A percentile compares a stretch with the other conserved stretches of the same genome.
Evolutionary conservation across 345 rosid genomes (phyloP).

Genomic region (Kernera saxatilis): DNA sequence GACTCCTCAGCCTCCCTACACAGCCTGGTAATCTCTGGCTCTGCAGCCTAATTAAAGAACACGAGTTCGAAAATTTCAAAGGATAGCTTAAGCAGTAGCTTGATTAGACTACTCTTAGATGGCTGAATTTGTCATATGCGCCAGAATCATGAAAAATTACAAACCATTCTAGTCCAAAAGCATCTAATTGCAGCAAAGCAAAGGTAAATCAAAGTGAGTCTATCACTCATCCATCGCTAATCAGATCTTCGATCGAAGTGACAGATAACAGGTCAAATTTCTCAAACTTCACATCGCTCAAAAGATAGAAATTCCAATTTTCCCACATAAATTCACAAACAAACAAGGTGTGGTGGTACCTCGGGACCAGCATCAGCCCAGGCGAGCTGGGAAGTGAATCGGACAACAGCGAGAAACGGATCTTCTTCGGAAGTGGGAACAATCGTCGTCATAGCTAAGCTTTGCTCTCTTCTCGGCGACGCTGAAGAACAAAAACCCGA

Average conservation of each 20-base stretch:
- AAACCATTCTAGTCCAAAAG: neutral
- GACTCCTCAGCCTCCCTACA: conserved; percentile 77
- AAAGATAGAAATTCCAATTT: neutral
- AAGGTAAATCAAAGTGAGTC: neutral
- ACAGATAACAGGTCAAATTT: neutral
- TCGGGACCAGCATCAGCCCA: conserved; percentile 99
- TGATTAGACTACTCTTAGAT: neutral
- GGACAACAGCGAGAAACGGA: conserved; percentile 83
- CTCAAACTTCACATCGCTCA: neutral
- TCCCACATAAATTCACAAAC: neutral
- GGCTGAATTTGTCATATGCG: neutral
- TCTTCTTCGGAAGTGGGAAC: conserved; percentile 96
- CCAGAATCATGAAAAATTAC: neutral
- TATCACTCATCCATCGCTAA: neutral
- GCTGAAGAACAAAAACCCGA: conserved; percentile 17
- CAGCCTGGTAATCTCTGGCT: conserved; percentile 66
- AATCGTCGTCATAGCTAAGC: conserved; percentile 62
- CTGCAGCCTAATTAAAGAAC: conserved; percentile 50
- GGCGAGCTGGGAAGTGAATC: conserved; percentile 83
- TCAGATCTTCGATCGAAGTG: neutral
- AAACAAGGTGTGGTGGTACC: conserved; percentile 34
- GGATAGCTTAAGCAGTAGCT: neutral
- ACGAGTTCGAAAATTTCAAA: neutral
- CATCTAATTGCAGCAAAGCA: neutral
- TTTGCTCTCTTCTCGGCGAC: conserved; percentile 22